These are phyloP conservation scores for Isochrysis galbana DNA, from an alignment of 78 protist genomes.

Conservation along the genomic window DNA sequence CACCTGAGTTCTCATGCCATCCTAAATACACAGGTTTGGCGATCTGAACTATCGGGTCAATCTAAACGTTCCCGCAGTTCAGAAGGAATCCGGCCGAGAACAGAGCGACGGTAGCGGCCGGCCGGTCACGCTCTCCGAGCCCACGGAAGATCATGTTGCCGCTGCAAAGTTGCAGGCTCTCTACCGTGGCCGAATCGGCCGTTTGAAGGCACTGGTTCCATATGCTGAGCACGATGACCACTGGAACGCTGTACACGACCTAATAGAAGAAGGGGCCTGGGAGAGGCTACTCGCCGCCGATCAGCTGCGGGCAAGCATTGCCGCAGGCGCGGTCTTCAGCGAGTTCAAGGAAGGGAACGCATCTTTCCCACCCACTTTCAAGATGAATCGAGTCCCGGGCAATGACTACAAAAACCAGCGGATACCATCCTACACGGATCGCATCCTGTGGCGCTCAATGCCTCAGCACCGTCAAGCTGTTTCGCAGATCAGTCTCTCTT, in stretches of 20 bases:
- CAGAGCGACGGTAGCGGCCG: too few relatives aligned
- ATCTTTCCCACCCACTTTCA: constrained; percentile 75
- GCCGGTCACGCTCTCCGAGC: too few relatives aligned
- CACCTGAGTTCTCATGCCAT: too few relatives aligned
- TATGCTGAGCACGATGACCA: too few relatives aligned
- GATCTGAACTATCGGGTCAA: constrained; percentile 85
- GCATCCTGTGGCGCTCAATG: constrained; percentile 38
- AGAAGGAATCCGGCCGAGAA: too few relatives aligned
- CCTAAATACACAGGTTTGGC: too few relatives aligned
- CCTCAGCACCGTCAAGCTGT: background rate
- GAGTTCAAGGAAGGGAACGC: constrained; percentile 58
- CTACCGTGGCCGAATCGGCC: too few relatives aligned
- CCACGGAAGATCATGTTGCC: too few relatives aligned
- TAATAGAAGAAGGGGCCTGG: background rate
- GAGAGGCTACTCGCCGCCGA: constrained; percentile 48
- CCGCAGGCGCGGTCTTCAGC: constrained; percentile 40
- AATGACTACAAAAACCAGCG: background rate
- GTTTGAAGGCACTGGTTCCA: too few relatives aligned
- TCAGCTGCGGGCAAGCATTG: constrained; percentile 61
- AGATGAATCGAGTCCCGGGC: constrained; percentile 11
- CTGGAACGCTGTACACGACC: constrained; percentile 27
- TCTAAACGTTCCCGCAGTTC: too few relatives aligned
- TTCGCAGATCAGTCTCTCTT: background rate
- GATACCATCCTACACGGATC: constrained; percentile 54
- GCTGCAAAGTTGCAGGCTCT: too few relatives aligned